Conservation (phyloP, 2,329 filamentous ascomycete species). For the Monosporascus sp. region DNA sequence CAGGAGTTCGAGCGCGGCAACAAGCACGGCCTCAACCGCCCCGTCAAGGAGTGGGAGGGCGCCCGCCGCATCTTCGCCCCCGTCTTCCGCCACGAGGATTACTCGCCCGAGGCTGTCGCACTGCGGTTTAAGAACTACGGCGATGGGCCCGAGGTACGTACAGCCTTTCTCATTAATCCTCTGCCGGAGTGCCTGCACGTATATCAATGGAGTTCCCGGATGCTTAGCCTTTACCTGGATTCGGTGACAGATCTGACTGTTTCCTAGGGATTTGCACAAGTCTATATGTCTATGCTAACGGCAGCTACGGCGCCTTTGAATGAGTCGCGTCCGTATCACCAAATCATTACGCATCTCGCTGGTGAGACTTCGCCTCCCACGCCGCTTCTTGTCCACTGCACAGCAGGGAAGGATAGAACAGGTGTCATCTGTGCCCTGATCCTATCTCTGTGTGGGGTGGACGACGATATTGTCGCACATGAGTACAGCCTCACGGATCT, state of each 20-base stretch:
- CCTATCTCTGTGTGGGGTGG: slow-evolving; percentile 52
- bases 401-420: slow-evolving; percentile 64
- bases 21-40: slow-evolving; percentile 24
- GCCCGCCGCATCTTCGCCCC: slow-evolving; percentile 52
- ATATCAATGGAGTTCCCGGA: no score
- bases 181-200: no score
- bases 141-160: not conserved
- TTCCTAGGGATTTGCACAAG: slow-evolving; percentile 10
- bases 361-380: slow-evolving; percentile 4
- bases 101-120: slow-evolving; percentile 51
- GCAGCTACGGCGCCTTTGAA: slow-evolving; percentile 8
- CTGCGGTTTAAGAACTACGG: slow-evolving; percentile 51
- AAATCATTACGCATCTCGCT: slow-evolving; percentile 12
- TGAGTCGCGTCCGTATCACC: slow-evolving; percentile 7
- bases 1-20: slow-evolving; percentile 53
- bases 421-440: slow-evolving; percentile 59
- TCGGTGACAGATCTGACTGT: not conserved
- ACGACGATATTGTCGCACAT: slow-evolving; percentile 44
- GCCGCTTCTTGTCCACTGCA: slow-evolving; percentile 61
- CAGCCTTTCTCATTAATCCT: not conserved
- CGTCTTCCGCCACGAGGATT: slow-evolving; percentile 54
- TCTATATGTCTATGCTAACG: slow-evolving; percentile 11
- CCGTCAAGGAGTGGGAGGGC: slow-evolving; percentile 41
- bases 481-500: slow-evolving; percentile 58
- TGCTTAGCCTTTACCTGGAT: no score